Percentiles rank a stretch among this genome's conserved stretches.
phyloP scores from a whole-genome alignment of 2,329 filamentous ascomycete genomes.

The Fusarium ramigenum region DNA sequence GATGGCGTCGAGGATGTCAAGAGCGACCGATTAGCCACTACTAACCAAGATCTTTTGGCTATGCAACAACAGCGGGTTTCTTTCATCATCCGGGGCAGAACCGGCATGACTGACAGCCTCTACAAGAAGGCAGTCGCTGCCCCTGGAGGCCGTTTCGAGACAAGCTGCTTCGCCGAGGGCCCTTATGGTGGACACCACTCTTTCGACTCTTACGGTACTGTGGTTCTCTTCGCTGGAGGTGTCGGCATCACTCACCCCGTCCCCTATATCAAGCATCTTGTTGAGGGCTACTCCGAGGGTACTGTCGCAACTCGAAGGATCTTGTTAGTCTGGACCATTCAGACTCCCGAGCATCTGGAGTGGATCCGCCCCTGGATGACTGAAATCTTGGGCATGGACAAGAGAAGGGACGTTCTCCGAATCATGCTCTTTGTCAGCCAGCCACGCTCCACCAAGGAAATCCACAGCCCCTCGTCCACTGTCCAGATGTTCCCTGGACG shows the following conservation, averaged over 20 bases:
- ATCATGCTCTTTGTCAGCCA: conserved; percentile 83
- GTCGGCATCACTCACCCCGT: conserved; percentile 85
- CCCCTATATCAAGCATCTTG: conserved; percentile 77
- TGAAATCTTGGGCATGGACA: conserved; percentile 78
- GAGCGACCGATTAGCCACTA: conserved; percentile 67
- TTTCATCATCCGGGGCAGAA: conserved; percentile 77
- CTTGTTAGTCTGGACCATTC: conserved; percentile 81
- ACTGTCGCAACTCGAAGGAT: conserved; percentile 77
- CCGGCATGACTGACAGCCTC: conserved; percentile 76
- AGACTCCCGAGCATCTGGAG: conserved; percentile 81
- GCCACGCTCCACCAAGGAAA: conserved; percentile 80
- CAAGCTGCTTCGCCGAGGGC: conserved; percentile 76
- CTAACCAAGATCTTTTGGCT: conserved; percentile 65
- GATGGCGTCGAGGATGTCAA: conserved; percentile 67
- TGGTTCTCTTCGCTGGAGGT: conserved; percentile 81
- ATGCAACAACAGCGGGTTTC: conserved; percentile 73
- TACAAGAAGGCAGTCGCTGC: conserved; percentile 73
- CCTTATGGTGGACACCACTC: conserved; percentile 79
- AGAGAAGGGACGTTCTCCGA: conserved; percentile 75
- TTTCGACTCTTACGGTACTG: conserved; percentile 79
- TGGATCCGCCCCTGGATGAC: conserved; percentile 90
- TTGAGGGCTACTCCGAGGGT: conserved; percentile 73
- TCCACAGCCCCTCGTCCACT: conserved; percentile 78
- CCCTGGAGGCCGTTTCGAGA: conserved; percentile 68
- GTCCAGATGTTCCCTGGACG: conserved; percentile 87